Evolutionary conservation across 257 asterid genomes (phyloP), one percentile per base, ranked within the genome.

Genomic region (Nicotiana knightiana): DNA sequence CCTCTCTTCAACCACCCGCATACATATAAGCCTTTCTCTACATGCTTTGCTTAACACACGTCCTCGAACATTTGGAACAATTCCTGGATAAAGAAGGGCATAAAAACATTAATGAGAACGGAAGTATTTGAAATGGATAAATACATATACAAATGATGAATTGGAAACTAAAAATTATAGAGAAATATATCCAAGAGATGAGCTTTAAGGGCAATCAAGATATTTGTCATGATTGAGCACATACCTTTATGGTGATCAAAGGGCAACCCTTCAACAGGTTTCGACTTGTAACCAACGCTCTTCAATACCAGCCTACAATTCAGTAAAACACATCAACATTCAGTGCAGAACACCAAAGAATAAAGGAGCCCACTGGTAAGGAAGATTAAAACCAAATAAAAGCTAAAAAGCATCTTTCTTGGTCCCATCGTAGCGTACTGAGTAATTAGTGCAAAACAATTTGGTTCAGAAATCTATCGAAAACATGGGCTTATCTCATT

Each of bases 1-100:
- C 98, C 97, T 89, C 98, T 93, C 86, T 96, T 94, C 91, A 96
- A 88, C 99, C 98, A 96, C 79, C 99, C 99, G 84, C 95, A 89
- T 24, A 92, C 99, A 39, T 93, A 95, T 81, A 93, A 80, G 54
- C 97, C 99, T 57, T 81, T 84, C 89, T 89, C 92, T 24, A 83
- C 83, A 81, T 87, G 89, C 77, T 76, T 82, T 84, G 5, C 80
- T 75, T 51, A 75, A 79, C 86, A 92, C 96, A 59, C 97, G 95
- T 21, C 99, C 99, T 79, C 84, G 90, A 81, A 85, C 37, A 86
- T 95, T 95, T 80, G 97, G 98, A 87, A 95, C 96, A 68, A 88
- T 86, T 62, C 97, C 95, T 93, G 85, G 24, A 73, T 46, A 48
- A 48, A 73, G 26, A 26, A 73, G 4, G 79, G 9, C 51, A 53